Conservation (phyloP, 345 rosid species). For the Eucalyptus curtisii region DNA sequence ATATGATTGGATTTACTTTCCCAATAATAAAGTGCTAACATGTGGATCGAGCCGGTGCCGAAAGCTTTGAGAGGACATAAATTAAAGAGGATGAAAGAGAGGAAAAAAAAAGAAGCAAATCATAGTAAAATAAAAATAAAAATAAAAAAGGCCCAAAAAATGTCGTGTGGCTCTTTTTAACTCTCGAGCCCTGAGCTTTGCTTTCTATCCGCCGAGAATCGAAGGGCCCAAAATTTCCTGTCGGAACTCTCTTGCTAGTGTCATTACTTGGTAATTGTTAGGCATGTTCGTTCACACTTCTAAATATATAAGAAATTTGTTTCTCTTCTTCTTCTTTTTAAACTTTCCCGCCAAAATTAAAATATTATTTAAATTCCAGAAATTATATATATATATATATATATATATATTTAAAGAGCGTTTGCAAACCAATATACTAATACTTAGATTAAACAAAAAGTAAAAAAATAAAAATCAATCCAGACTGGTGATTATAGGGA, state of each 20-base stretch:
- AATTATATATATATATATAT: background rate
- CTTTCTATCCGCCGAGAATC: background rate
- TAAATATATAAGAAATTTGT: background rate
- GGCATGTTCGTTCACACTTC: background rate
- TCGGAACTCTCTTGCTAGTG: background rate
- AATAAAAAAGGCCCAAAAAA: background rate
- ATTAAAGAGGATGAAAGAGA: background rate
- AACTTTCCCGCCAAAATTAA: background rate
- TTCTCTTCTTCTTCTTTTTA: background rate
- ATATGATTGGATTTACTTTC: background rate
- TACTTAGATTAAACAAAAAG: background rate
- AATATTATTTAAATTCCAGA: background rate
- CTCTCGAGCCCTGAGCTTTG: background rate
- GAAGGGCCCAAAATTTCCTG: background rate
- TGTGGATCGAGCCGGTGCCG: background rate
- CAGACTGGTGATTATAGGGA: background rate
- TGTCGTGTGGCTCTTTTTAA: background rate
- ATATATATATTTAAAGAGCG: rapidly evolving
- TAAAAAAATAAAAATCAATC: background rate
- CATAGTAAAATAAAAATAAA: background rate
- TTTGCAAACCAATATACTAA: background rate
- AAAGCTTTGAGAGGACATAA: background rate
- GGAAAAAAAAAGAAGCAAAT: background rate
- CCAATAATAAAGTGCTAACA: background rate
- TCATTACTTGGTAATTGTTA: background rate